phyloP scores from a whole-genome alignment of 257 asterid species.

The Linderniella brevidens region DNA sequence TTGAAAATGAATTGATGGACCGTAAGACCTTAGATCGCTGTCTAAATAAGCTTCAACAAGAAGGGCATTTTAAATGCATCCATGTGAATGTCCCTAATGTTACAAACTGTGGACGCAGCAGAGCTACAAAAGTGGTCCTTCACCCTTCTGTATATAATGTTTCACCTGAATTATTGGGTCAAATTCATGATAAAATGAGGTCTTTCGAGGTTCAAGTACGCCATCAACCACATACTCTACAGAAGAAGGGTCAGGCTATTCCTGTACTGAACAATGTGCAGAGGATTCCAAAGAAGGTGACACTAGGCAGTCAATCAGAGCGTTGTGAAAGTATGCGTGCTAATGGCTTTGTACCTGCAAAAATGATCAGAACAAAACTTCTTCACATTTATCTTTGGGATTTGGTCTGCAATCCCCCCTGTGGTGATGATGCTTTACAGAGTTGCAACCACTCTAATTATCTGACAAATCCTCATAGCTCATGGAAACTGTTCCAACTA shows the following conservation, averaged over 20 bases:
- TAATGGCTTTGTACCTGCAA: conserved; percentile 66
- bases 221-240: conserved; percentile 23
- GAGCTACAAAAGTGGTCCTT: conserved; percentile 58
- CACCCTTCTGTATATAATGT: conserved; percentile 50
- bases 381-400: conserved; percentile 76
- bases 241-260: conserved; percentile 34
- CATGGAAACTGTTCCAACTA: conserved; percentile 45
- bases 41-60: conserved; percentile 68
- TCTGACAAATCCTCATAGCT: conserved; percentile 63
- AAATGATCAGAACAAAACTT: conserved; percentile 78
- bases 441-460: conserved; percentile 28
- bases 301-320: conserved; percentile 35
- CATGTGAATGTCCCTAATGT: conserved; percentile 45
- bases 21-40: conserved; percentile 60
- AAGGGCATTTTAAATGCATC: conserved; percentile 74
- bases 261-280: conserved; percentile 48
- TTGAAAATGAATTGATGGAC: conserved; percentile 61
- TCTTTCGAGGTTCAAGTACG: conserved; percentile 53
- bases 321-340: conserved; percentile 47
- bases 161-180: conserved; percentile 43
- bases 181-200: conserved; percentile 69
- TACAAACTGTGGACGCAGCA: conserved; percentile 64
- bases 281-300: conserved; percentile 34
- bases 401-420: conserved; percentile 33
- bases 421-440: conserved; percentile 38